Evolutionary conservation across 495 filamentous ascomycete species (phyloP), one percentile per base, ranked within the genome.

Genomic region (Aspergillus avenaceus): DNA sequence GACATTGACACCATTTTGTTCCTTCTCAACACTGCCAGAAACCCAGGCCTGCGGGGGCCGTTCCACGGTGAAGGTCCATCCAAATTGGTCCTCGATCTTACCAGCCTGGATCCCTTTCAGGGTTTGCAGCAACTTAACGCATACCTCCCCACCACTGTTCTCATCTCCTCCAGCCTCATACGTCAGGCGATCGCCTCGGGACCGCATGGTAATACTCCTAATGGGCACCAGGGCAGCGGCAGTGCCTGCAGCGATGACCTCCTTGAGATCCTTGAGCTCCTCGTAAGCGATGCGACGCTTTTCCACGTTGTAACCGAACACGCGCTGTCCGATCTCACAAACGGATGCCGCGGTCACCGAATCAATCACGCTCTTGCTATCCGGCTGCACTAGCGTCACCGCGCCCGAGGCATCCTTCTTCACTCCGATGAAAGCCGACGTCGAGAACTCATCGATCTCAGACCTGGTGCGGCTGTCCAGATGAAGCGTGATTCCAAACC

Each of bases 171-270:
- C 81, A 21, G 73, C 65, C n/a, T 81, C 75, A 55, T 85, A 91
- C 0, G 65, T 70, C 54, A 92, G 82, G 21, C 78, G 86, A 52
- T 91, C 85, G n/a, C 71, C 65, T 8, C 60, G 76, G 4, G 78
- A 80, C 54, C 76, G 78, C 62, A 86, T 83, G 1, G 86, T 88
- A 55, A 98, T 95, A 42, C 85, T 91, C 45, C 84, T 83, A 61
- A 98, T 89, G 1, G 93, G 93, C 8, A 97, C 90, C 36, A 98
- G 72, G 1, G 90, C 88, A 0, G 92, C 93, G 4, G 93, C 93
- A 1, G 93, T 98, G 0, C 93, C 93, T 1, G 89, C 90, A 3
- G 92, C 93, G 69, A 96, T 79, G 16, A 98, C 84, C 66, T 98
- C 93, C 38, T 74, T 75, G 69, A 97, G 97, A 6, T 69, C 62